Evolutionary conservation across 495 filamentous ascomycete genomes (phyloP), one percentile per base, ranked within the genome.

Genomic region (Lophium mytilinum): DNA sequence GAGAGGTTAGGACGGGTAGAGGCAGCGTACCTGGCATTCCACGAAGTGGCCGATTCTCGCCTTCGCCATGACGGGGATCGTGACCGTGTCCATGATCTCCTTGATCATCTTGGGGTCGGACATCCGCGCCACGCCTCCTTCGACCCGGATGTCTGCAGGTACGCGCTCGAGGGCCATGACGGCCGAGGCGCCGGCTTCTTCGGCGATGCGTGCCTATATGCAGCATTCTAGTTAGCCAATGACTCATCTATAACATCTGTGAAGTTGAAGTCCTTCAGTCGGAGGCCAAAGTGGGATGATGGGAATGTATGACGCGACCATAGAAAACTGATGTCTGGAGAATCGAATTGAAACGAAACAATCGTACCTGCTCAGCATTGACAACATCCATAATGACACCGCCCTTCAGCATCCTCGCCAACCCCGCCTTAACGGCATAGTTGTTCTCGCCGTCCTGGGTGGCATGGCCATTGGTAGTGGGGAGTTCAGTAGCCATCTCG

Each of bases 361-460:
- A 50, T 40, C 65, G 48, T 75, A 86, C 86, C 79, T 98, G 90
- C 62, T 87, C 84, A 15, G 90, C 88, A 69, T 91, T 90, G 39
- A 96, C 90, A 53, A 97, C 93, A 71, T 98, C 93, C 93, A 98
- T 98, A 71, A 98, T 98, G 37, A 98, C 93, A 60, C 93, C 93
- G 69, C 93, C 93, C 77, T 97, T 95, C 68, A 98, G 74, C 93
- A 98, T 98, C 69, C 92, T 85, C 18, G 93, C 93, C 53, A 98
- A 76, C 34, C 93, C 93, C 43, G 87, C 87, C 81, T 98, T 98
- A 80, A 95, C 81, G 54, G 81, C 68, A 50, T 71, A 72, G 55
- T 53, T 66, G 52, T 60, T 66, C 40, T 60, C 62, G 15, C 57
- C 55, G 61, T 67, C 72, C 34, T 71, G 63, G 43, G 64, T 66